Base-by-base conservation (phyloP, 2,329 filamentous ascomycete genomes). In the Stylonectria norvegica region DNA sequence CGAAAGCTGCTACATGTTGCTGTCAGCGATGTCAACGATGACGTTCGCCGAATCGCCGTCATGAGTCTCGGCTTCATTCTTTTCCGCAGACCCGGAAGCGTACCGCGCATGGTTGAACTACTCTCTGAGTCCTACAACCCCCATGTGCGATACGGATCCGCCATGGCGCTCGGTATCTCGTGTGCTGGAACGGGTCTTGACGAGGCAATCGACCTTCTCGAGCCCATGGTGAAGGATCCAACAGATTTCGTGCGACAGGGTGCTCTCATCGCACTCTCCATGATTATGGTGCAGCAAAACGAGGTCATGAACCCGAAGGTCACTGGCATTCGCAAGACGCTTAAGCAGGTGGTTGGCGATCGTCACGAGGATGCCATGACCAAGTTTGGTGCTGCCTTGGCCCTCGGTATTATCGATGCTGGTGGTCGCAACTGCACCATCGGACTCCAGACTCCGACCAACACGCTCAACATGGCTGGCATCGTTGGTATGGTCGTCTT, bases 211-310 rank as follows among this genome's bases (percentile, higher is more conserved):
- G 93, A 98, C 58, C 76, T 98, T 14, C 77, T 98, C 4, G 93
- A 98, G 71, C 93, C 93, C 14, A 98, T 98, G 93, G 90, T 96
- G 73, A 98, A 97, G 74, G 93, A 98, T 56, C 94, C 93, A 6
- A 95, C 90, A 43, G 93, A 98, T 70, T 98, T 98, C 63, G 93
- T 98, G 37, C 85, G 94, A 54, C 93, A 98, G 67, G 93, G 94
- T 61, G 91, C 93, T 28, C 74, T 97, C 49, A 97, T 98, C 56
- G 81, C 93, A 3, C 76, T 97, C 42, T 81, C 93, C 45, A 98
- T 98, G 93, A 95, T 98, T 57, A 84, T 98, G 77, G 87, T 96
- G n/a, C 93, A 98, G 69, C 93, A 97, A 65, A 98, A 97, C 58
- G 93, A 98, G 68, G 85, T 85, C 19, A 95, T 96, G 88, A 98